A percentile compares a stretch with the other conserved stretches of the same genome.
Evolutionary conservation across 2,329 filamentous ascomycete genomes (phyloP).

Genomic region (Colletotrichum sp.): DNA sequence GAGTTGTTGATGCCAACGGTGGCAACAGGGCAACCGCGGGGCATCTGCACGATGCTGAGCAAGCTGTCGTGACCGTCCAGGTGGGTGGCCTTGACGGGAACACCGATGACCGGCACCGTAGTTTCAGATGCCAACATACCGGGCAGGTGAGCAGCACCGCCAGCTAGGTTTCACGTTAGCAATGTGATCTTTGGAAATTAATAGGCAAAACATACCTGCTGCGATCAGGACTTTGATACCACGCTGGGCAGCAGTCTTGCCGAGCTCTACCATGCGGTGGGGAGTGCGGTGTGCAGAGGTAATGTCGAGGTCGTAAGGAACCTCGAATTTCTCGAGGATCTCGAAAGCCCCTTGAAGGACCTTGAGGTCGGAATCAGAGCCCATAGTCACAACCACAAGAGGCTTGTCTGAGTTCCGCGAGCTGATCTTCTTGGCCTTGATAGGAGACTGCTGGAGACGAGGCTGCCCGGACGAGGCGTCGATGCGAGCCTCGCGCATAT

Average conservation of each 20-base stretch:
- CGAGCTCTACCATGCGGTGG: slow-evolving; percentile 71
- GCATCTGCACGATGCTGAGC: slow-evolving; percentile 80
- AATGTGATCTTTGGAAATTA: not conserved
- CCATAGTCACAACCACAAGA: slow-evolving; percentile 81
- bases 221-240: slow-evolving; percentile 79
- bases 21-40: slow-evolving; percentile 73
- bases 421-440: slow-evolving; percentile 11
- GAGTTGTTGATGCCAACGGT: slow-evolving; percentile 84
- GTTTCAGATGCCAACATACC: slow-evolving; percentile 79
- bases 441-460: slow-evolving; percentile 33
- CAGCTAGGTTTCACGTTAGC: slow-evolving; percentile 46
- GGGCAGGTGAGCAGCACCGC: slow-evolving; percentile 74
- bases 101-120: slow-evolving; percentile 75
- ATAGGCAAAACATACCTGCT: slow-evolving; percentile 38
- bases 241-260: slow-evolving; percentile 63
- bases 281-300: slow-evolving; percentile 83
- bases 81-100: slow-evolving; percentile 76
- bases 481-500: slow-evolving; percentile 61
- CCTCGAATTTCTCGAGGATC: slow-evolving; percentile 70
- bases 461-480: slow-evolving; percentile 41
- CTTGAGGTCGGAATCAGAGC: slow-evolving; percentile 78
- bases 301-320: slow-evolving; percentile 76
- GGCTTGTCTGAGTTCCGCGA: slow-evolving; percentile 45
- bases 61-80: slow-evolving; percentile 76
- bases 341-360: slow-evolving; percentile 70